A percentile compares a stretch with the other conserved stretches of the same genome.
Conservation (phyloP, 1,139 yeast species). For the Kazachstania sp. region DNA sequence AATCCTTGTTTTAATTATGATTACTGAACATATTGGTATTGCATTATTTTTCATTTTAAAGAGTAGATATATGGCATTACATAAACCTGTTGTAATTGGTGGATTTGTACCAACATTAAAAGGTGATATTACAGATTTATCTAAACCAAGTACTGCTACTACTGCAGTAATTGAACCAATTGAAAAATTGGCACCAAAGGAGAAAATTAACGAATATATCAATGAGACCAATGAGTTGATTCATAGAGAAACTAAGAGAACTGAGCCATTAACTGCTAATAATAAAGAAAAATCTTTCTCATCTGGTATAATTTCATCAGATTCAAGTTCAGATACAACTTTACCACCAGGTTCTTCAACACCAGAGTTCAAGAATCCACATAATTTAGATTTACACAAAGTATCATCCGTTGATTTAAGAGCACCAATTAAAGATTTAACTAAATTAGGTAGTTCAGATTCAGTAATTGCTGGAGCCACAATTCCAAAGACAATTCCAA, state of each 20-base stretch:
- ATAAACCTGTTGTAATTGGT: conserved; percentile 6
- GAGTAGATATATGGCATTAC: conserved; percentile 11
- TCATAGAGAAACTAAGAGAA: background rate
- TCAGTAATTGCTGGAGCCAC: conserved; percentile 31
- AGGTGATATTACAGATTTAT: background rate
- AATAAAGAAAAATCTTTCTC: background rate
- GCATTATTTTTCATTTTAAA: conserved; percentile 13
- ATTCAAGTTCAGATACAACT: background rate
- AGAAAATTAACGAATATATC: background rate
- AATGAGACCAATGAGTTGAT: background rate
- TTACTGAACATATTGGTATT: conserved; percentile 23
- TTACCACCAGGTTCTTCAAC: background rate
- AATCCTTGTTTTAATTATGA: conserved; percentile 17
- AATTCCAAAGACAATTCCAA: conserved; percentile 30
- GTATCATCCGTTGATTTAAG: conserved; percentile 4
- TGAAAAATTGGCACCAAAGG: background rate
- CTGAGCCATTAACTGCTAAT: background rate
- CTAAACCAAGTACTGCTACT: background rate
- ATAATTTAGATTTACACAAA: background rate
- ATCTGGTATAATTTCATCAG: background rate
- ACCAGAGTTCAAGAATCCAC: background rate
- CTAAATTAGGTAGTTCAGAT: conserved; percentile 8
- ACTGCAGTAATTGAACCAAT: background rate
- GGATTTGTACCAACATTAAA: conserved; percentile 12
- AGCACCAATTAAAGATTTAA: conserved; percentile 3